Conservation (phyloP, 352 stramenopile genomes). For the Albugo candida region DNA sequence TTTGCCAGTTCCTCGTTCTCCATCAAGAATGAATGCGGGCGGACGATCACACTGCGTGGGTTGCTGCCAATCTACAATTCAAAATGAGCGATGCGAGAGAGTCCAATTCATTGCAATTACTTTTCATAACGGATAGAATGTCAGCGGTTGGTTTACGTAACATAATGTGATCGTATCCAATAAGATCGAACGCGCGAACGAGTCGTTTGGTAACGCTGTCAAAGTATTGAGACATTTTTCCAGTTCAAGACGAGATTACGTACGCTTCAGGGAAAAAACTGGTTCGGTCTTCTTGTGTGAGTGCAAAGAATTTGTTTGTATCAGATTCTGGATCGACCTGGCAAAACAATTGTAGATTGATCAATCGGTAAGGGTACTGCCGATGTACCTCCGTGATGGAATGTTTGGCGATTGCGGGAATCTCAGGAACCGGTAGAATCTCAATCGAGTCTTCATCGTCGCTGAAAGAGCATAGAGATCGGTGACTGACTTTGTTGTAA, state of each 20-base stretch:
- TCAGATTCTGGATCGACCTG: background rate
- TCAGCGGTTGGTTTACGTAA: slow-evolving; percentile 54
- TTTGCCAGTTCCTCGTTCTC: slow-evolving; percentile 65
- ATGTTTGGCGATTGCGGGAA: too few species aligned
- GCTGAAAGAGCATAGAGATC: too few species aligned
- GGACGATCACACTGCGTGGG: slow-evolving; percentile 14
- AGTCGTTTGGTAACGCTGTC: slow-evolving; percentile 19
- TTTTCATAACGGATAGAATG: slow-evolving; percentile 53
- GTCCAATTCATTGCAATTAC: slow-evolving; percentile 10
- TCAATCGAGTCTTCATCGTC: too few species aligned
- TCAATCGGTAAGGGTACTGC: background rate
- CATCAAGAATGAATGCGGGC: slow-evolving; percentile 53
- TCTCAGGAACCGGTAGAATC: too few species aligned
- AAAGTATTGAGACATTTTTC: background rate
- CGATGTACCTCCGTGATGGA: too few species aligned
- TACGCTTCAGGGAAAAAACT: slow-evolving; percentile 50
- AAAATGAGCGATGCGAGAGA: background rate
- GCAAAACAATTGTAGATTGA: background rate
- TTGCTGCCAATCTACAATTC: slow-evolving; percentile 30
- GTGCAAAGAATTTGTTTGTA: slow-evolving; percentile 47
- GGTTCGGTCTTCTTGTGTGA: slow-evolving; percentile 56
- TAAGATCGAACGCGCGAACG: slow-evolving; percentile 61
- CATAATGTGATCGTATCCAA: slow-evolving; percentile 72
- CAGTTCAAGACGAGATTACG: slow-evolving; percentile 1
- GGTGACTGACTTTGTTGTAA: too few species aligned